A percentile compares a stretch with the other conserved stretches of the same genome.
Conservation (phyloP, 1,284 basidiomycete species). For the Tylopilus orsonianus region DNA sequence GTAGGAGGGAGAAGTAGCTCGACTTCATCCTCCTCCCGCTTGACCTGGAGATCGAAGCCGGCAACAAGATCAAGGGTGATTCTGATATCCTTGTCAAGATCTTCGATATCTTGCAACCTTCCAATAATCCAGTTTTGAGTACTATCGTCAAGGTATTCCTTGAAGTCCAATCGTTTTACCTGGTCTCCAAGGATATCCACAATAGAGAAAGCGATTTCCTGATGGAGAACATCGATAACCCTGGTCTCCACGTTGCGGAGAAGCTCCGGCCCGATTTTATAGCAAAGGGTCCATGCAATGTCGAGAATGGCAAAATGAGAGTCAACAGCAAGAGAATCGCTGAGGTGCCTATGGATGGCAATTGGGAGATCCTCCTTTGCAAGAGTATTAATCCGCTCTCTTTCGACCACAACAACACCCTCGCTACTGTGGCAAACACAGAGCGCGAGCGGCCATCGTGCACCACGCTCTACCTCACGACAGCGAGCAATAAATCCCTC, state of each 20-base stretch:
- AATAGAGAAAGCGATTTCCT: constrained; percentile 73
- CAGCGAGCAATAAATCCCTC: constrained; percentile 89
- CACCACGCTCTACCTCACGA: constrained; percentile 81
- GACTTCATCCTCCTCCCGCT: constrained; percentile 69
- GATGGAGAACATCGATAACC: constrained; percentile 62
- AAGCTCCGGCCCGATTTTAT: constrained; percentile 54
- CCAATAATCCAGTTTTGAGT: constrained; percentile 58
- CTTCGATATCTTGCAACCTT: constrained; percentile 53
- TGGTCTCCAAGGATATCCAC: constrained; percentile 72
- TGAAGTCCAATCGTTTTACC: constrained; percentile 50
- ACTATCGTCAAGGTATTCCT: constrained; percentile 56
- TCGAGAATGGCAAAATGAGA: constrained; percentile 53
- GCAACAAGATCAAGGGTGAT: constrained; percentile 65
- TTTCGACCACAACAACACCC: constrained; percentile 67
- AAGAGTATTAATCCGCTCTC: constrained; percentile 71
- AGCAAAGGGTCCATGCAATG: constrained; percentile 59
- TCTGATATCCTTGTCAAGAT: constrained; percentile 56
- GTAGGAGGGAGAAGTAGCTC: constrained; percentile 52
- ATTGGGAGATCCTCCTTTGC: constrained; percentile 70
- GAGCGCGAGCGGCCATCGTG: constrained; percentile 78
- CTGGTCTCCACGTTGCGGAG: constrained; percentile 57
- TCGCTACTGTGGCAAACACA: constrained; percentile 49
- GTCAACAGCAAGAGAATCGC: constrained; percentile 43
- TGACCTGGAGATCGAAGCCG: constrained; percentile 67
- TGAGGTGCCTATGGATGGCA: constrained; percentile 49